These are phyloP conservation scores for Sclerotinia minor DNA, from an alignment of 2,329 filamentous ascomycete genomes.

Conservation along the genomic window DNA sequence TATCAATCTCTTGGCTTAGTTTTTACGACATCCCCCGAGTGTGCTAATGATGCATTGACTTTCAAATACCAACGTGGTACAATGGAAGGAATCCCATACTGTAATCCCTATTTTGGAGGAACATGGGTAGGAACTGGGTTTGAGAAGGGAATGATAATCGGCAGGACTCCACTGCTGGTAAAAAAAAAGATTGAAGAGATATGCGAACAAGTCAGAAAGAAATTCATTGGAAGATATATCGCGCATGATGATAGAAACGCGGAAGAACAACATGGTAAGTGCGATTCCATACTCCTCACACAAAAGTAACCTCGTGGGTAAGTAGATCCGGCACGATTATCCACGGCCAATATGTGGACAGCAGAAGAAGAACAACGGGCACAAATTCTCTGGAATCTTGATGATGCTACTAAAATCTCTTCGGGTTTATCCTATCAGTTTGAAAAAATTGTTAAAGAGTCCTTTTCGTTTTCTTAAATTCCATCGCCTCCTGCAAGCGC, in stretches of 20 bases:
- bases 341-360: not conserved
- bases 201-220: not conserved
- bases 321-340: not conserved
- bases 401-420: not conserved
- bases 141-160: not conserved
- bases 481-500: not conserved
- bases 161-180: not conserved
- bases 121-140: not conserved
- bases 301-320: not conserved
- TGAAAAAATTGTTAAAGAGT: not conserved
- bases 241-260: not conserved
- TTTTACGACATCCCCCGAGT: not conserved
- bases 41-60: not conserved
- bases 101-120: not conserved
- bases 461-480: not conserved
- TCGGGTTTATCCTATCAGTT: not conserved
- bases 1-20: not conserved
- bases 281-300: not conserved
- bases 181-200: not conserved
- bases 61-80: not conserved
- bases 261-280: not conserved
- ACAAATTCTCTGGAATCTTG: not conserved
- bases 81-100: not conserved
- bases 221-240: not conserved
- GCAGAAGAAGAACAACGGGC: not conserved